A percentile compares a stretch with the other conserved stretches of the same genome.
phyloP scores from a whole-genome alignment of 1,284 basidiomycete species.

The Ustilago crameri region DNA sequence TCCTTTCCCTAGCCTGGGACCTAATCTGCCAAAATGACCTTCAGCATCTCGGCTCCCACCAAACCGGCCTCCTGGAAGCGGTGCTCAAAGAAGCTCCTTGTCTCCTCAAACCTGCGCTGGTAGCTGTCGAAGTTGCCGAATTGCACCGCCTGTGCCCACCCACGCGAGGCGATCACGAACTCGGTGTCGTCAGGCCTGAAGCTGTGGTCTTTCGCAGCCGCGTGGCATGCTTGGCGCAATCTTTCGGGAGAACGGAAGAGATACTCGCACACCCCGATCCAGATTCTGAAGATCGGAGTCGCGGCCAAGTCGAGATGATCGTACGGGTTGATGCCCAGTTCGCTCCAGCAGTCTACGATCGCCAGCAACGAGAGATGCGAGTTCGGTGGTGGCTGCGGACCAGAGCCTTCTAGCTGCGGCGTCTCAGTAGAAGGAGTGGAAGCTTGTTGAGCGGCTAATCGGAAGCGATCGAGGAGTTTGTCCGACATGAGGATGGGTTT shows the following conservation, averaged over 20 bases:
- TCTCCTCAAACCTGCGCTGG: conserved; percentile 81
- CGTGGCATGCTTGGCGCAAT: conserved; percentile 67
- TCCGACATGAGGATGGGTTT: conserved; percentile 86
- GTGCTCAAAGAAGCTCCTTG: conserved; percentile 82
- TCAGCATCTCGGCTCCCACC: conserved; percentile 89
- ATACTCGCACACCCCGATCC: conserved; percentile 97
- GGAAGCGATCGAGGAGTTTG: conserved; percentile 87
- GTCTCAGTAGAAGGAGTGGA: conserved; percentile 11
- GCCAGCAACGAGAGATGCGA: conserved; percentile 95
- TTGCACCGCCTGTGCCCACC: conserved; percentile 80
- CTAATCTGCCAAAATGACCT: conserved; percentile 73
- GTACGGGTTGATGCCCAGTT: conserved; percentile 86
- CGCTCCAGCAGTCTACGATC: conserved; percentile 98
- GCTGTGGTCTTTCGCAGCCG: conserved; percentile 81
- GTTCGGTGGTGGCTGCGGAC: conserved; percentile 72
- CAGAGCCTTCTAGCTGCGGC: conserved; percentile 23
- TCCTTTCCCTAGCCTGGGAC: not conserved
- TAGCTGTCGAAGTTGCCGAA: conserved; percentile 94
- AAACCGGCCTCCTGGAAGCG: conserved; percentile 86
- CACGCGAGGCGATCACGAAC: conserved; percentile 92
- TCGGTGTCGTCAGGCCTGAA: conserved; percentile 91
- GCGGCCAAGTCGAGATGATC: conserved; percentile 92
- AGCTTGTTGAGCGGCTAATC: conserved; percentile 74
- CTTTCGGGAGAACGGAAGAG: conserved; percentile 78
- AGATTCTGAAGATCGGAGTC: conserved; percentile 93